Base-by-base conservation (phyloP, 257 asterid species). In the Gentiana macrophylla region DNA sequence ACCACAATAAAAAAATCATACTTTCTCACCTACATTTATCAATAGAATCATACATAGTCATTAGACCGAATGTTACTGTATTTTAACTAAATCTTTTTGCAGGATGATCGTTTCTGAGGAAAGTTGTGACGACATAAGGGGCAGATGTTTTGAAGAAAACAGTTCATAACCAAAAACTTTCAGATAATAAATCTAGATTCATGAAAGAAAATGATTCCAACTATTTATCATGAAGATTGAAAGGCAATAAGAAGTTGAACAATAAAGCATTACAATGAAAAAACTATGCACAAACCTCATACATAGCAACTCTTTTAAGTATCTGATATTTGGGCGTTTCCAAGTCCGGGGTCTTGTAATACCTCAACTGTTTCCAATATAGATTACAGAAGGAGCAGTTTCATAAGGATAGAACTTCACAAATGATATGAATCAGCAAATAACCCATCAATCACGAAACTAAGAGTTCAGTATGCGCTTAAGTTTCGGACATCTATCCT, bases 281-380 rank as follows among this genome's bases (percentile, higher is more conserved):
- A 48, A 15, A 34, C 3, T 32, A 44, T 15, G 32, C 32, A 64
- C 55, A 37, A 56, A 90, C 97, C 96, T 90, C 95, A 61, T 86
- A 90, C 56, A 64, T 70, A 32, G 91, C 74, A 59, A 87, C 67
- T 71, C 94, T 79, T 74, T 75, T 86, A 56, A 86, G 72, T 61
- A 90, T 82, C 36, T 82, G 87, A 73, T 86, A 90, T 37, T 70
- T 75, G 2, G 95, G 98, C 1, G 87, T 77, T 72, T 77, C 96
- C 72, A 86, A 70, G 36, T 77, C 88, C 0, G 95, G 98, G 46
- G 89, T 86, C 80, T 84, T 90, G 89, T 77, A 90, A 62, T 65
- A 35, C 12, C 84, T 76, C 66, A 90, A 70, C 98, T 90, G 79
- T 75, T 24, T 70, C 52, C 68, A 13, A 33, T 52, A 57, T 35